Conservation (phyloP, 1,139 yeast species). For the Magnusiomyces paraingens region DNA sequence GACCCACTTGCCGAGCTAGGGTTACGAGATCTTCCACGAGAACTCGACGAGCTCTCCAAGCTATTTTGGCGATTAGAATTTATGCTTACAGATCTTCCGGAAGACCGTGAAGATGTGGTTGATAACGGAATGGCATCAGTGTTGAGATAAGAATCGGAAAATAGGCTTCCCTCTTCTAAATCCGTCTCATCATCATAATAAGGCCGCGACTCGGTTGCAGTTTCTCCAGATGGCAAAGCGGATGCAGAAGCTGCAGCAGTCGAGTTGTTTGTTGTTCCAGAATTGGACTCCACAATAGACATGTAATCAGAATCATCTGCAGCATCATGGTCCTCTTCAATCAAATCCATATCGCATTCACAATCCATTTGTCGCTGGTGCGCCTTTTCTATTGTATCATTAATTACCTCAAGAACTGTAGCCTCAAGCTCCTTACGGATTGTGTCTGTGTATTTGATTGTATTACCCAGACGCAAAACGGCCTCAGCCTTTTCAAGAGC, state of each 20-base stretch:
- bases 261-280: not conserved
- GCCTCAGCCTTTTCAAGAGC: conserved; percentile 67
- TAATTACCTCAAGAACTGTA: conserved; percentile 59
- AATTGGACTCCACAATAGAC: not conserved
- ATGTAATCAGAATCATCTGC: conserved; percentile 6
- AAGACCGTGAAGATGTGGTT: conserved; percentile 1
- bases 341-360: conserved; percentile 13
- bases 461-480: conserved; percentile 67
- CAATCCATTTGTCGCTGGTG: conserved; percentile 29
- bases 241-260: not conserved
- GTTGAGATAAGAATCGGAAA: conserved; percentile 24
- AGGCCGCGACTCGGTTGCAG: not conserved
- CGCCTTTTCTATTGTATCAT: conserved; percentile 53
- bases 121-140: conserved; percentile 21
- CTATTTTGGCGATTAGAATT: not conserved
- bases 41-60: not conserved
- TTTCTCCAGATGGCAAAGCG: not conserved
- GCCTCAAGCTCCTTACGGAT: conserved; percentile 77
- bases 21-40: not conserved
- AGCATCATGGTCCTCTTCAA: conserved; percentile 1
- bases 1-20: not conserved
- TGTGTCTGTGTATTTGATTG: conserved; percentile 70
- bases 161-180: conserved; percentile 14
- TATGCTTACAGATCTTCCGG: not conserved
- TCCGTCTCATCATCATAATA: conserved; percentile 15